Conservation (phyloP, 2,329 filamentous ascomycete genomes). For the Pseudogymnoascus sp. region DNA sequence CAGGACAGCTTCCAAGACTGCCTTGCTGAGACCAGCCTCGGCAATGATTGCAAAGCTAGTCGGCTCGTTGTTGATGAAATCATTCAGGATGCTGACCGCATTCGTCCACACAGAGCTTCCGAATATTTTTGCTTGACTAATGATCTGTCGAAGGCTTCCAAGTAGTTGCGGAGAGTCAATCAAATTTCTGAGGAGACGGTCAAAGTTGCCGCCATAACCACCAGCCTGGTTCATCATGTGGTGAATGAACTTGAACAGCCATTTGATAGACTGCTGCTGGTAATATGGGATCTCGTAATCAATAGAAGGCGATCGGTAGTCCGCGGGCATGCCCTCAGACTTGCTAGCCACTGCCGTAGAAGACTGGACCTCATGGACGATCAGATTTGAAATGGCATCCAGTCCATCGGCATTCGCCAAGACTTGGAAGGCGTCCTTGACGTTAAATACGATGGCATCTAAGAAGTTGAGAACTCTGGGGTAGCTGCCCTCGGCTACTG, state of each 20-base stretch:
- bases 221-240: constrained; percentile 81
- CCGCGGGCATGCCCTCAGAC: constrained; percentile 61
- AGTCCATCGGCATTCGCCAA: constrained; percentile 77
- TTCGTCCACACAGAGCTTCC: constrained; percentile 95
- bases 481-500: constrained; percentile 73
- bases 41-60: constrained; percentile 95
- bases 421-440: constrained; percentile 74
- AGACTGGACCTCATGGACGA: constrained; percentile 66
- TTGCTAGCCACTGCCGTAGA: constrained; percentile 57
- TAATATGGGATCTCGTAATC: constrained; percentile 93
- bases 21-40: constrained; percentile 83
- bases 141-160: constrained; percentile 67
- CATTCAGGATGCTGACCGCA: constrained; percentile 81
- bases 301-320: constrained; percentile 70
- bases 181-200: constrained; percentile 81
- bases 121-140: constrained; percentile 69
- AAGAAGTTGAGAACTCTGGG: constrained; percentile 79
- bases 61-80: constrained; percentile 97
- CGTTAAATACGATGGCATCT: constrained; percentile 77
- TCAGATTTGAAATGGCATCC: constrained; percentile 80
- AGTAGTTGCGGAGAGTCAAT: constrained; percentile 88
- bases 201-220: constrained; percentile 66
- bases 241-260: constrained; percentile 91
- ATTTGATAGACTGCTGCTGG: constrained; percentile 87
- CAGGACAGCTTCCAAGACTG: constrained; percentile 75